Conservation (phyloP, 2,329 filamentous ascomycete genomes). For the Orbilia blumenaviensis region DNA sequence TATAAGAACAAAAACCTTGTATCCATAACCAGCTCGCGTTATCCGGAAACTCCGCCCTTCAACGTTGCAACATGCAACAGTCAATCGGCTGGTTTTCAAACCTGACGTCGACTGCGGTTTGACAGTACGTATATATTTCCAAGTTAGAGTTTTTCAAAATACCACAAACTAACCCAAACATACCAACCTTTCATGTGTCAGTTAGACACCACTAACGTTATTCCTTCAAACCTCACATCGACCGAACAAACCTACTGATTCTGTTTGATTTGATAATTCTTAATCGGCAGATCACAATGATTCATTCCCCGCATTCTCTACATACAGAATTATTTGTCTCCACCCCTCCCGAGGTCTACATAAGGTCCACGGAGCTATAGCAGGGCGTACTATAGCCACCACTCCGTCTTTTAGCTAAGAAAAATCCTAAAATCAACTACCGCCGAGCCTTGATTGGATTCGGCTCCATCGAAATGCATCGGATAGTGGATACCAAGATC, state of each 20-base stretch:
- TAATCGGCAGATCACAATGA: background rate
- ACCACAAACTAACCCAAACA: background rate
- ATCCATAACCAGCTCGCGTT: too few species aligned
- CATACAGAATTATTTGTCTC: background rate
- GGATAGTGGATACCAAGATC: background rate
- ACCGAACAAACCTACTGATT: background rate
- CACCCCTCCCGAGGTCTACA: background rate
- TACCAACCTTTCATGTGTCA: background rate
- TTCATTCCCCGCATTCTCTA: background rate
- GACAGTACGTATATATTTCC: background rate
- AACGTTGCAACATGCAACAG: too few species aligned
- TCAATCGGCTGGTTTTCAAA: too few species aligned
- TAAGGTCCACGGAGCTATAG: background rate
- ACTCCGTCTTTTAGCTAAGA: too few species aligned
- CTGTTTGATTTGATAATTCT: background rate
- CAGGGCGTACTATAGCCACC: background rate
- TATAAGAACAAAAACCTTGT: too few species aligned
- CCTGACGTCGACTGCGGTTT: too few species aligned
- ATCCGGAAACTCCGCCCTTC: too few species aligned
- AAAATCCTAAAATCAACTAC: background rate
- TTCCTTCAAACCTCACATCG: background rate
- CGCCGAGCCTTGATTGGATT: background rate
- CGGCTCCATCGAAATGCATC: too few species aligned
- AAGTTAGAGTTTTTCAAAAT: background rate
- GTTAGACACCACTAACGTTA: constrained; percentile 13